Conservation (phyloP, 768 basidiomycete species). For the Postia placenta region DNA sequence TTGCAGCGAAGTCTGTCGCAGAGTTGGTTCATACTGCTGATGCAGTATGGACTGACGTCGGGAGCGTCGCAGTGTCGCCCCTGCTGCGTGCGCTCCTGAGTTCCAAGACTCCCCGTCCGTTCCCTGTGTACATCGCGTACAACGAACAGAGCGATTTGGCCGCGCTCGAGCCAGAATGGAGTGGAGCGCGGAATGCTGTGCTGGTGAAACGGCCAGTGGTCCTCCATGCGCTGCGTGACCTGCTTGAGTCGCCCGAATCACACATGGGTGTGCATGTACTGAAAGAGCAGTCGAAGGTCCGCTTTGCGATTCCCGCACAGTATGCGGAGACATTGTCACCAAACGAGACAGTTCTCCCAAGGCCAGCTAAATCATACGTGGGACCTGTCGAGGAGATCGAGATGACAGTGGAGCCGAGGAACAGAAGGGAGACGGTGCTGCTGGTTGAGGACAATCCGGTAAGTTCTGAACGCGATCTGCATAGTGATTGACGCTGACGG, state of each 20-base stretch:
- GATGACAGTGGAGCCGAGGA: background rate
- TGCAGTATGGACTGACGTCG: slow-evolving; percentile 20
- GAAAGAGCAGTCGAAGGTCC: slow-evolving; percentile 13
- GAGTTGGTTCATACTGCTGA: slow-evolving; percentile 16
- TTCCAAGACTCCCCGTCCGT: background rate
- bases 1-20: background rate
- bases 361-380: too few relatives aligned
- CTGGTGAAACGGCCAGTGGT: slow-evolving; percentile 25
- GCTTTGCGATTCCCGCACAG: slow-evolving; percentile 11
- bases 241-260: slow-evolving; percentile 15
- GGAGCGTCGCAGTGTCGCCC: slow-evolving; percentile 12
- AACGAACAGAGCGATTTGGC: slow-evolving; percentile 16
- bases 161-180: slow-evolving; percentile 15
- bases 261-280: slow-evolving; percentile 14
- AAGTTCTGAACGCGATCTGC: background rate
- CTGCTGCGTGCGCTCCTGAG: slow-evolving; percentile 14
- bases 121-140: slow-evolving; percentile 17
- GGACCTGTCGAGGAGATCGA: slow-evolving; percentile 7
- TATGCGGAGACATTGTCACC: background rate
- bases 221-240: slow-evolving; percentile 15
- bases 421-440: slow-evolving; percentile 10
- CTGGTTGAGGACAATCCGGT: slow-evolving; percentile 24
- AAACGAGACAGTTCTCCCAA: slow-evolving; percentile 12
- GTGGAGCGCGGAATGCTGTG: slow-evolving; percentile 15
- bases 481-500: too few relatives aligned